Base-by-base conservation (phyloP, 305 asterid species). In the Lippia alba region DNA sequence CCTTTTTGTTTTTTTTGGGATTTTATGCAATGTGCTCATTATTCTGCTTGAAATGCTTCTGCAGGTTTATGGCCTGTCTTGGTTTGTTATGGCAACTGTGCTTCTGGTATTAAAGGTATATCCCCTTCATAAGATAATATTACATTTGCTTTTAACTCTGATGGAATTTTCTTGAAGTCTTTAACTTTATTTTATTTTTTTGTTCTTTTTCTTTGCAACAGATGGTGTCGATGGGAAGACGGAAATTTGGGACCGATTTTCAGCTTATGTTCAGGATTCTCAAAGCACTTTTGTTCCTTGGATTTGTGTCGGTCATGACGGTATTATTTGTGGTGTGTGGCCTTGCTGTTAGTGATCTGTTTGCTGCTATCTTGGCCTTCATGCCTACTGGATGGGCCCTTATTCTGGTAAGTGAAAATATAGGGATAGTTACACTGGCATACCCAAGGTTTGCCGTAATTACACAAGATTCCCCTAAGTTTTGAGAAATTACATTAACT, bases 361-460 rank as follows among this genome's bases (percentile, higher is more conserved):
- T 95, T 75, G 97, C 98, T 62, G 87, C 97, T 18, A 70, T 86
- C 77, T 82, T 95, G 75, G 99, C 99, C 73, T 95, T 95, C 86
- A 81, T 87, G 87, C 99, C 99, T 53, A 87, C 99, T 1, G 99
- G 99, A 41, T 95, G 99, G 99, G 99, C 96, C 70, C 77, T 95
- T 78, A 86, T 92, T 75, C 87, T 87, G 67, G 99, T 94, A 76
- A 81, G 86, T 81, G 51, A 56, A 36, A 36, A 4, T 4, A 36
- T 36, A 36, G 41, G 41, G 41, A 36, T 36, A 36, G 5, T 4
- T 36, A 36, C 41, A 36, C 30, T 24, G 30, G 30, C 30, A 24
- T 24, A 24, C 30, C 30, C 30, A 24, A 24, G 30, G 30, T 24
- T 24, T 24, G 30, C 2, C 30, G 30, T 24, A 24, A 24, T 24